Conservation (phyloP, 176 grass and related monocot species). For the Triticum turgidum region DNA sequence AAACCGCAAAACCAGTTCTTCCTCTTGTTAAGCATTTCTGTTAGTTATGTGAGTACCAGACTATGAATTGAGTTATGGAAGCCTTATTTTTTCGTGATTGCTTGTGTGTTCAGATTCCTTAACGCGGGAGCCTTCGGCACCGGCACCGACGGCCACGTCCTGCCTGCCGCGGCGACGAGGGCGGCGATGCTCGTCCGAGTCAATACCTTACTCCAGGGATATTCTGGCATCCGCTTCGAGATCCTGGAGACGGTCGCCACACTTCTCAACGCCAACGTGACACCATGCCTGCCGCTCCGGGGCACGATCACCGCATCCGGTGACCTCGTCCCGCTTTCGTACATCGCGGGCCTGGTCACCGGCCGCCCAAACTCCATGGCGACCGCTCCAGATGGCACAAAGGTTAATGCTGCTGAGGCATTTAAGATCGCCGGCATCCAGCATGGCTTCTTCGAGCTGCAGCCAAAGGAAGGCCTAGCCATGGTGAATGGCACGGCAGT, state of each 20-base stretch:
- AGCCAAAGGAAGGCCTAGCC: conserved; percentile 90
- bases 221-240: conserved; percentile 87
- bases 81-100: not conserved
- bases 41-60: too few relatives aligned
- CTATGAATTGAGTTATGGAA: not conserved
- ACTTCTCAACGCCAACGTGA: conserved; percentile 75
- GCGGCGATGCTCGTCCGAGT: conserved; percentile 85
- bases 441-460: conserved; percentile 61
- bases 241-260: conserved; percentile 67
- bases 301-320: conserved; percentile 86
- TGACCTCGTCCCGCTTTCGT: conserved; percentile 78
- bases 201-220: conserved; percentile 82
- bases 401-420: conserved; percentile 47
- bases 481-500: conserved; percentile 89
- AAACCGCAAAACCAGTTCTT: not conserved
- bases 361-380: conserved; percentile 60
- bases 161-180: conserved; percentile 44
- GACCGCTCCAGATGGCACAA: conserved; percentile 22
- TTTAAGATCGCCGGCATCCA: conserved; percentile 56
- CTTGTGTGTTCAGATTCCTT: not conserved
- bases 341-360: conserved; percentile 69
- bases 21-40: not conserved
- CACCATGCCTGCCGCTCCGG: conserved; percentile 74
- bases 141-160: conserved; percentile 48
- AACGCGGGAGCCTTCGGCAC: conserved; percentile 58